Evolutionary conservation across 2,329 filamentous ascomycete genomes (phyloP).

Genomic region (Cryphonectria carpinicola): DNA sequence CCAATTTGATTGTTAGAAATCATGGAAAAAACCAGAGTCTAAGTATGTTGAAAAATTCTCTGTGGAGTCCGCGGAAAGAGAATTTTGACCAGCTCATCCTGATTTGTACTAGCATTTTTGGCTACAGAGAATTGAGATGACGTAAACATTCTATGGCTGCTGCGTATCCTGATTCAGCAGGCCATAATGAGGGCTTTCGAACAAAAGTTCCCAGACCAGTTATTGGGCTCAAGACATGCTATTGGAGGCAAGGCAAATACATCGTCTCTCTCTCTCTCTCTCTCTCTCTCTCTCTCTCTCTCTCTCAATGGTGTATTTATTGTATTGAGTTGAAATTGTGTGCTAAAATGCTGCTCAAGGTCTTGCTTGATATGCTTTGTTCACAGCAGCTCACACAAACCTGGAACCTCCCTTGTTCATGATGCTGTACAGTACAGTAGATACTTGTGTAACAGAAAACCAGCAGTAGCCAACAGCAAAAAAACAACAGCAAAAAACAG

Average conservation of each 20-base stretch:
- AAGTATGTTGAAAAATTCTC: neutral
- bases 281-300: no score
- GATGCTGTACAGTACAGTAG: neutral
- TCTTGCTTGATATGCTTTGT: neutral
- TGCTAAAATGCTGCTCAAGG: neutral
- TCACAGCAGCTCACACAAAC: neutral
- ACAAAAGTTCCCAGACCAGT: neutral
- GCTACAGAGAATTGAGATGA: neutral
- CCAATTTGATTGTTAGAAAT: slow-evolving; percentile 10
- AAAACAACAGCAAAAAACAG: neutral
- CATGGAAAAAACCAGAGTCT: no score
- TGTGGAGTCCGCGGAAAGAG: neutral
- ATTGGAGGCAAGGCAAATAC: neutral
- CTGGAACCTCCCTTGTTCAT: neutral
- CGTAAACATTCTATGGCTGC: neutral
- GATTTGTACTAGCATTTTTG: neutral
- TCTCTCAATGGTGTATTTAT: no score
- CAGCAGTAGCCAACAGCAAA: neutral
- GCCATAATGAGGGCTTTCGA: neutral
- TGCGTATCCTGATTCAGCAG: neutral
- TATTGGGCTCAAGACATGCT: neutral
- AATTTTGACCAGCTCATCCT: neutral
- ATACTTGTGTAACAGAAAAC: neutral
- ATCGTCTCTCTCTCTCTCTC: no score
- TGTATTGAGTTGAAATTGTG: neutral